Base-by-base conservation (phyloP, 2,329 filamentous ascomycete genomes). In the Epichloe elymi region DNA sequence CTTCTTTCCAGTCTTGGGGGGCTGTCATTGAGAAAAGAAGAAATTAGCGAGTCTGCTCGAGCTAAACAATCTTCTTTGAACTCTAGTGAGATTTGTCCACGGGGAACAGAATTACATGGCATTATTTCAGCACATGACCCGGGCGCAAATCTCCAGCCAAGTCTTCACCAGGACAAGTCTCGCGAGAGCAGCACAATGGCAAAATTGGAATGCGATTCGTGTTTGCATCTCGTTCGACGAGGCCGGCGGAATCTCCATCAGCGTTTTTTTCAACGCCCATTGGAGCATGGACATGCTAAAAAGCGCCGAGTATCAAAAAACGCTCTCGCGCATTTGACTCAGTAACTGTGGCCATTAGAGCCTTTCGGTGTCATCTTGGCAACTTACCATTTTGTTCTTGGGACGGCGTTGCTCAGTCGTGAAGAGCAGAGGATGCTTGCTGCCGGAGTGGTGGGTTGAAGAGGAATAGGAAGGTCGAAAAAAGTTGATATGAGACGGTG, bases 21-120 rank as follows among this genome's bases (percentile, higher is more conserved):
- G 88, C 93, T 97, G 79, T 97, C 90, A 97, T 97, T 93, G 91
- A 97, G 91, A 88, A 94, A 90, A 93, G 86, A 95, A 88, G 84
- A 88, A 77, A 88, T 95, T 86, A 96, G 89, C 85, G 74, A 80
- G 78, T 82, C 23, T 80, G 83, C 80, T 84, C 84, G 78, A 79
- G 83, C 82, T 74, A 74, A 75, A 74, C 76, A 78, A 78, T 86
- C 85, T 88, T 86, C 83, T 85, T 82, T 85, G 74, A 86, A 85
- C 88, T 95, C 88, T 94, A 94, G 75, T 84, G 88, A 93, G 85
- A 78, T 42, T 17, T 43, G 38, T 48, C 44, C 23, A 26, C 30
- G 50, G 46, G 46, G 43, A 51, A 44, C 42, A 48, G 60, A 59
- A 73, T 71, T 67, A 60, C 65, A 65, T 67, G 70, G 70, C 76